These are phyloP conservation scores for Chaetoscypha palmicola DNA, from an alignment of 2,329 filamentous ascomycete species.

Conservation along the genomic window DNA sequence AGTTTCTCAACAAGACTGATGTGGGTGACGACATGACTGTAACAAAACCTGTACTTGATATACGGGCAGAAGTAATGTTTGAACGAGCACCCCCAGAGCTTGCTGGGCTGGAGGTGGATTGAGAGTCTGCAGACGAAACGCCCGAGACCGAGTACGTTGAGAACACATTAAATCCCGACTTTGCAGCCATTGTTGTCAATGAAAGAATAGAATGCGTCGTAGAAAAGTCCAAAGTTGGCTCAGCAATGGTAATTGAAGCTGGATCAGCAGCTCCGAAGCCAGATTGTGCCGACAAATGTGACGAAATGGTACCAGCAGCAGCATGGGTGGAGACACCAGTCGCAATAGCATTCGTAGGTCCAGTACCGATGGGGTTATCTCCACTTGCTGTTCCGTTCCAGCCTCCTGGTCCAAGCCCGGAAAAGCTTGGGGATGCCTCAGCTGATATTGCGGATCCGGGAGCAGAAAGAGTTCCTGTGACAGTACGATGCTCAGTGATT, in stretches of 20 bases:
- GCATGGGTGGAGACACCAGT: not conserved
- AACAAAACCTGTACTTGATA: too few species aligned
- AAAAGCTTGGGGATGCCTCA: conserved; percentile 8
- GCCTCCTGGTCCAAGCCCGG: conserved; percentile 13
- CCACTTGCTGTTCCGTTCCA: conserved; percentile 20
- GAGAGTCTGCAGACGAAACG: too few species aligned
- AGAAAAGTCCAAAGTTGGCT: conserved; percentile 15
- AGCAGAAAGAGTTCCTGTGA: conserved; percentile 13
- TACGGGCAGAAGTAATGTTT: too few species aligned
- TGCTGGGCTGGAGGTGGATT: too few species aligned
- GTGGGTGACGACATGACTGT: not conserved
- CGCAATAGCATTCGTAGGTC: not conserved
- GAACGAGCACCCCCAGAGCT: too few species aligned
- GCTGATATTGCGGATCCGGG: not conserved
- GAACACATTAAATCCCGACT: conserved; percentile 13
- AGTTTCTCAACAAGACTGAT: not conserved
- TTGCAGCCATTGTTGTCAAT: conserved; percentile 11
- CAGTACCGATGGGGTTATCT: not conserved
- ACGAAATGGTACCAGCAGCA: not conserved
- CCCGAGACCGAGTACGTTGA: too few species aligned
- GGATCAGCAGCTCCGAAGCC: conserved; percentile 1
- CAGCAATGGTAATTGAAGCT: not conserved
- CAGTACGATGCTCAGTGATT: conserved; percentile 9
- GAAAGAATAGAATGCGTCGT: conserved; percentile 1
- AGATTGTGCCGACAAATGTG: conserved; percentile 1